Evolutionary conservation across 441 rosid genomes (phyloP).

Genomic region (Metrosideros polymorpha): DNA sequence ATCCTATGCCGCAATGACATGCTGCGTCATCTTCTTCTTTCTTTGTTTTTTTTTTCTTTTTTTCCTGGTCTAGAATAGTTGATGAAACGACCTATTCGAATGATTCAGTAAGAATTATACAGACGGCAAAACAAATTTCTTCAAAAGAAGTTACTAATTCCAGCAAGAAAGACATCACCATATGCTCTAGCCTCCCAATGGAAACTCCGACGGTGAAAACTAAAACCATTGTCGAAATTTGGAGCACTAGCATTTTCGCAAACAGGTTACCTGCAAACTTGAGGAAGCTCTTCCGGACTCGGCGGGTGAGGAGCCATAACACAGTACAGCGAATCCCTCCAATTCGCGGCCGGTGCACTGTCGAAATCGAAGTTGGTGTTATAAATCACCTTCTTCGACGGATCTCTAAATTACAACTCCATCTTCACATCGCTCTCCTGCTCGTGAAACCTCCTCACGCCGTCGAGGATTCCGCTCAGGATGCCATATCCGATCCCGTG

Average conservation of each 20-base stretch:
- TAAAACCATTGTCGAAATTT: background rate
- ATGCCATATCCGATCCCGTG: conserved; percentile 26
- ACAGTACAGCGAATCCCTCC: conserved; percentile 28
- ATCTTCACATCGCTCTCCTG: conserved; percentile 22
- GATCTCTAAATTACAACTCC: conserved; percentile 18
- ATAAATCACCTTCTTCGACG: conserved; percentile 7
- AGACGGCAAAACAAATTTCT: background rate
- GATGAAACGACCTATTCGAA: background rate
- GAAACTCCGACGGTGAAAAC: fast-evolving
- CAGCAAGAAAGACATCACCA: background rate
- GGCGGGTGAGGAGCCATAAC: conserved; percentile 27
- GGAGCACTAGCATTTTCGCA: background rate
- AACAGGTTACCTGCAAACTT: background rate
- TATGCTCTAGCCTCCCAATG: background rate
- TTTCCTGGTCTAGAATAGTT: background rate
- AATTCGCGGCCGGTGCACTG: conserved; percentile 10
- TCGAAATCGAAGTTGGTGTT: conserved; percentile 20
- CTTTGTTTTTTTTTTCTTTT: no score
- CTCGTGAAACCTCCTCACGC: conserved; percentile 24
- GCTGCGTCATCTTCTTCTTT: background rate
- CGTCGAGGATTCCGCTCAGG: conserved; percentile 18
- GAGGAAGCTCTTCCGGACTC: background rate
- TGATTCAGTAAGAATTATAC: background rate
- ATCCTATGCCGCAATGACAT: no score
- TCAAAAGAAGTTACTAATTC: background rate